Percentiles rank a stretch among this genome's conserved stretches.
Evolutionary conservation across 257 asterid species (phyloP).

Genomic region (Nicotiana knightiana): DNA sequence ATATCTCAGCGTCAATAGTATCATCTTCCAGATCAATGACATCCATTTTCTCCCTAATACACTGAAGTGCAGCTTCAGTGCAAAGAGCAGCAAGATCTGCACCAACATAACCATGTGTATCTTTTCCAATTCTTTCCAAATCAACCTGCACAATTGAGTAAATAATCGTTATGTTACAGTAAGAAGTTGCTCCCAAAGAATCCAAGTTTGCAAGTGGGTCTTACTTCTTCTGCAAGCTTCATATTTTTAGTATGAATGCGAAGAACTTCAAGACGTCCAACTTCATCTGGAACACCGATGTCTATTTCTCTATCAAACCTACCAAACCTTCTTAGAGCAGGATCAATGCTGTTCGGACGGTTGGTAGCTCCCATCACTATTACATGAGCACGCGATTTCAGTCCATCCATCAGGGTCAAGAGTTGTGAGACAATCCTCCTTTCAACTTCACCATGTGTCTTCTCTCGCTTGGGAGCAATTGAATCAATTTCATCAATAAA

Average conservation of each 20-base stretch:
- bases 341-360: constrained; percentile 55
- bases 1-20: constrained; percentile 49
- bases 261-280: constrained; percentile 58
- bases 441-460: constrained; percentile 59
- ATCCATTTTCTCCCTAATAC: constrained; percentile 59
- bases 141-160: constrained; percentile 36
- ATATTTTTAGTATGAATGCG: constrained; percentile 58
- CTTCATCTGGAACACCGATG: constrained; percentile 60
- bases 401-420: constrained; percentile 53
- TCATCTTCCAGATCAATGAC: constrained; percentile 59
- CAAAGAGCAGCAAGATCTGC: constrained; percentile 62
- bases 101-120: constrained; percentile 54
- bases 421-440: constrained; percentile 57
- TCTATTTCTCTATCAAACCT: constrained; percentile 62
- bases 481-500: constrained; percentile 56
- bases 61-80: constrained; percentile 62
- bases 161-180: background rate
- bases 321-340: constrained; percentile 58
- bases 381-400: constrained; percentile 51
- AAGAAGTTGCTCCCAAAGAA: background rate
- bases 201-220: background rate
- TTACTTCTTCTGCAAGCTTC: constrained; percentile 55
- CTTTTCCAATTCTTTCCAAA: constrained; percentile 42
- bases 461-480: constrained; percentile 58
- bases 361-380: constrained; percentile 59